Evolutionary conservation across 371 early-diverging fungal genomes (phyloP).

Genomic region (Mucor indicus): DNA sequence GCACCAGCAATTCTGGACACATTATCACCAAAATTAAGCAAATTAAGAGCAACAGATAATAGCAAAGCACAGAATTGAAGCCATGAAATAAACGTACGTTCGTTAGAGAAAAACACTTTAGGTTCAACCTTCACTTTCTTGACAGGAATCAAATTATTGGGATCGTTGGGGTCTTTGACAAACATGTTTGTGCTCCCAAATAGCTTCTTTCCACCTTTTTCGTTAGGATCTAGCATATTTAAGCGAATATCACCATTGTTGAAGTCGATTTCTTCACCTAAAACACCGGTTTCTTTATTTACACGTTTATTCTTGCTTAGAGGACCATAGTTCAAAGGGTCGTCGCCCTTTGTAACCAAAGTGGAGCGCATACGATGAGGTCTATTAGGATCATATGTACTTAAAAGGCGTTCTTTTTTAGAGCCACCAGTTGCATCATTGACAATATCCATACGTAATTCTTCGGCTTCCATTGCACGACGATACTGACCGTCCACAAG

Average conservation of each 20-base stretch:
- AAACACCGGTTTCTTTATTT: constrained; percentile 2
- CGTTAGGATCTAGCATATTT: constrained; percentile 5
- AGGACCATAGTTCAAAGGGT: constrained; percentile 24
- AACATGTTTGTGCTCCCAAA: constrained; percentile 9
- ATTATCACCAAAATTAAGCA: constrained; percentile 84
- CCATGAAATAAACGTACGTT: constrained; percentile 97
- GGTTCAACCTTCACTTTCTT: constrained; percentile 95
- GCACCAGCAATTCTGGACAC: constrained; percentile 72
- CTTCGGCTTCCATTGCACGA: constrained; percentile 38
- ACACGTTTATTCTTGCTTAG: constrained; percentile 2
- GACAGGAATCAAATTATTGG: constrained; percentile 30
- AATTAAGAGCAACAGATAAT: constrained; percentile 73
- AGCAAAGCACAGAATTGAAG: constrained; percentile 76
- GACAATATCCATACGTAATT: constrained; percentile 15
- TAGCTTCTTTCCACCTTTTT: constrained; percentile 1
- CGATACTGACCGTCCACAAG: constrained; percentile 45
- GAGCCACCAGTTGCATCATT: background rate
- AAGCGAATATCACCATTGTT: constrained; percentile 22
- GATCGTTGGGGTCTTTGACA: constrained; percentile 20
- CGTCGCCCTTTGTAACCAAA: constrained; percentile 16
- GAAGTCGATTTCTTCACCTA: constrained; percentile 25
- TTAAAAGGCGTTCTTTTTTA: constrained; percentile 1
- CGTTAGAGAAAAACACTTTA: constrained; percentile 99
- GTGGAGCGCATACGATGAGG: constrained; percentile 28
- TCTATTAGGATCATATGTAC: constrained; percentile 10